Evolutionary conservation across 345 rosid genomes (phyloP).

Genomic region (Gossypium rotundifolium): DNA sequence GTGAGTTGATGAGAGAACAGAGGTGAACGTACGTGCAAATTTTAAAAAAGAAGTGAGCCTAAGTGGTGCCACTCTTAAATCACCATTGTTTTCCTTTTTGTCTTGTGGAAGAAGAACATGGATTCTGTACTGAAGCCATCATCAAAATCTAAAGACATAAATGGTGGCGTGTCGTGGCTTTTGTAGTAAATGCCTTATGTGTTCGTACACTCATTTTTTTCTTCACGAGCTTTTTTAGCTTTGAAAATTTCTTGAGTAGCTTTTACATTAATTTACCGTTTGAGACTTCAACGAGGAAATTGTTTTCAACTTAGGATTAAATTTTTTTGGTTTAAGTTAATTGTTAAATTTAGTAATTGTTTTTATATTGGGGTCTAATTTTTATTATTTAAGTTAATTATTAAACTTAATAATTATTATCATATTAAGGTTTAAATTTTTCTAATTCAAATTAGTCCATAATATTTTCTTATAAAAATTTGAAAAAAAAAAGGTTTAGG

Average conservation of each 20-base stretch:
- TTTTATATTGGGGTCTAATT: rapidly evolving
- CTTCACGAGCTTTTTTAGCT: neutral
- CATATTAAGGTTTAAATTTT: too few relatives aligned
- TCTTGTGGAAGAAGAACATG: conserved; percentile 49
- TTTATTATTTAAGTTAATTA: too few relatives aligned
- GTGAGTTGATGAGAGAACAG: neutral
- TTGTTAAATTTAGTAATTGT: too few relatives aligned
- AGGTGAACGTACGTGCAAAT: conserved; percentile 6
- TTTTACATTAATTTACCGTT: too few relatives aligned
- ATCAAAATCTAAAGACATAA: conserved; percentile 56
- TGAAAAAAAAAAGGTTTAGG: too few relatives aligned
- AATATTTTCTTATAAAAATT: too few relatives aligned
- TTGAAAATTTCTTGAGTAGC: neutral
- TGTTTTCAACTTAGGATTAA: too few relatives aligned
- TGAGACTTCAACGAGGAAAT: too few relatives aligned
- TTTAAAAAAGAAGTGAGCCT: neutral
- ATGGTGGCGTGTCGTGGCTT: conserved; percentile 54
- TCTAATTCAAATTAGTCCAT: too few relatives aligned
- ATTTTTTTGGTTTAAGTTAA: too few relatives aligned
- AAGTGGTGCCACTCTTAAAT: conserved; percentile 27
- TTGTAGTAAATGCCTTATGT: conserved; percentile 41
- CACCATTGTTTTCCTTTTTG: conserved; percentile 20
- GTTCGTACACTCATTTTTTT: conserved; percentile 36
- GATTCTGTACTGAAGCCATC: conserved; percentile 64
- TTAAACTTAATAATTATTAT: too few relatives aligned